Evolutionary conservation across 1,139 yeast species (phyloP).

Genomic region (Yarrowia galli): DNA sequence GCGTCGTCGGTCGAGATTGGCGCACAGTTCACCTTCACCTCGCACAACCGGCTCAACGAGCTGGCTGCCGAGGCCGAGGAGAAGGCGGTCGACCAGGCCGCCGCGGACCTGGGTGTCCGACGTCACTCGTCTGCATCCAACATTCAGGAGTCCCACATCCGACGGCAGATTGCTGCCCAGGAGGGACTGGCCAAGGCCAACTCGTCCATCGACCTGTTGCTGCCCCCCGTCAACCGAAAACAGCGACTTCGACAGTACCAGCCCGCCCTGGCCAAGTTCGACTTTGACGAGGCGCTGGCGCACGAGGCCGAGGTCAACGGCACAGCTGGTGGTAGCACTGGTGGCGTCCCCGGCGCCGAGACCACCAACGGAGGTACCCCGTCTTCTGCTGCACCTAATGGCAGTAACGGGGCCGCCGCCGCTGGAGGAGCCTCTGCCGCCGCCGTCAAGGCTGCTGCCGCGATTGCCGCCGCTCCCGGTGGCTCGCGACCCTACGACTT

Average conservation of each 20-base stretch:
- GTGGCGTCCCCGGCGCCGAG: too few relatives aligned
- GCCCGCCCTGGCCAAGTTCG: constrained; percentile 39
- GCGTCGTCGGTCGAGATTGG: constrained; percentile 48
- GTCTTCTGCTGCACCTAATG: constrained; percentile 11
- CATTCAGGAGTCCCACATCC: constrained; percentile 38
- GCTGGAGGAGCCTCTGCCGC: background rate
- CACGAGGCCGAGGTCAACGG: constrained; percentile 2
- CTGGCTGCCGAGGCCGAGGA: constrained; percentile 20
- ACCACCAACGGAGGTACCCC: background rate
- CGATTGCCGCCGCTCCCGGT: background rate
- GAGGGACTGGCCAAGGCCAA: constrained; percentile 30
- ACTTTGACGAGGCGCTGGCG: constrained; percentile 32
- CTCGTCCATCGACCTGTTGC: constrained; percentile 36
- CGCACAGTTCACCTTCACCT: constrained; percentile 48
- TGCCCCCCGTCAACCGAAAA: constrained; percentile 36
- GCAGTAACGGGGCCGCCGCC: background rate
- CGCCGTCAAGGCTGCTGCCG: background rate
- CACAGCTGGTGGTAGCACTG: too few relatives aligned
- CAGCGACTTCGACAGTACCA: constrained; percentile 37
- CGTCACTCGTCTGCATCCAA: constrained; percentile 18
- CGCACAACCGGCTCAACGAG: constrained; percentile 32
- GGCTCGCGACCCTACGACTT: constrained; percentile 21
- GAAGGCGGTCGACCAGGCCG: background rate
- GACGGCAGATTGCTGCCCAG: constrained; percentile 37
- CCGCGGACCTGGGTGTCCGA: constrained; percentile 25